Conservation (phyloP, 352 stramenopile genomes). For the Saprolegnia parasitica region DNA sequence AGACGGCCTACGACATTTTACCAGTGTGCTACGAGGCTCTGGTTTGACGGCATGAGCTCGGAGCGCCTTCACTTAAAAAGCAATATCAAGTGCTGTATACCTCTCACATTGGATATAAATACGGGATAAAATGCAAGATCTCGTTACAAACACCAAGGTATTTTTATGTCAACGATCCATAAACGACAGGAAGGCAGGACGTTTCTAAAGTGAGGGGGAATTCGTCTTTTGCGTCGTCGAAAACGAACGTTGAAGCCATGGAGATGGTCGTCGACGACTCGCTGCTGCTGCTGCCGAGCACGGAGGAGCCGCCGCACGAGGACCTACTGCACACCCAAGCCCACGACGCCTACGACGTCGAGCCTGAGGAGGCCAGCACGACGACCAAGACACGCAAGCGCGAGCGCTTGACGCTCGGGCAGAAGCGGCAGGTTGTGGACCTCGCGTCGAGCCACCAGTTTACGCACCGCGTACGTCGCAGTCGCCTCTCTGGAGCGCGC, state of each 20-base stretch:
- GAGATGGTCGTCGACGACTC: conserved; percentile 24
- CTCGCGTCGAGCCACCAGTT: conserved; percentile 80
- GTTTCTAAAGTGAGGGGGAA: conserved; percentile 23
- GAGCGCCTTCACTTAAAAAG: too few species aligned
- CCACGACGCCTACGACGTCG: conserved; percentile 24
- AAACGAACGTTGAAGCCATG: conserved; percentile 16
- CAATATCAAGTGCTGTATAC: too few species aligned
- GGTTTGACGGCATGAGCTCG: too few species aligned
- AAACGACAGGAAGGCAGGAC: neutral
- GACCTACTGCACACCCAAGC: conserved; percentile 11
- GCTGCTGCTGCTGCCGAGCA: conserved; percentile 11
- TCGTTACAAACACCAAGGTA: neutral
- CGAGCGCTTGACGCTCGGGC: conserved; percentile 73
- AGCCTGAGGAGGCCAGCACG: conserved; percentile 7
- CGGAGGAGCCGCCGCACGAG: neutral
- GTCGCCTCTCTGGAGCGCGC: neutral
- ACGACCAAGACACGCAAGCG: conserved; percentile 36
- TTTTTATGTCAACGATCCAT: neutral
- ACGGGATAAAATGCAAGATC: too few species aligned
- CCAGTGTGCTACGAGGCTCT: too few species aligned
- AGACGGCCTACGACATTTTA: too few species aligned
- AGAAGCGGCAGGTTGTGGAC: conserved; percentile 84
- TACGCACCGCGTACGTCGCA: conserved; percentile 45
- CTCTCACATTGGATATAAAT: too few species aligned
- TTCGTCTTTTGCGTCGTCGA: neutral